These are phyloP conservation scores for Danielia oregonensis DNA, from an alignment of 805 yeast genomes.

Conservation along the genomic window DNA sequence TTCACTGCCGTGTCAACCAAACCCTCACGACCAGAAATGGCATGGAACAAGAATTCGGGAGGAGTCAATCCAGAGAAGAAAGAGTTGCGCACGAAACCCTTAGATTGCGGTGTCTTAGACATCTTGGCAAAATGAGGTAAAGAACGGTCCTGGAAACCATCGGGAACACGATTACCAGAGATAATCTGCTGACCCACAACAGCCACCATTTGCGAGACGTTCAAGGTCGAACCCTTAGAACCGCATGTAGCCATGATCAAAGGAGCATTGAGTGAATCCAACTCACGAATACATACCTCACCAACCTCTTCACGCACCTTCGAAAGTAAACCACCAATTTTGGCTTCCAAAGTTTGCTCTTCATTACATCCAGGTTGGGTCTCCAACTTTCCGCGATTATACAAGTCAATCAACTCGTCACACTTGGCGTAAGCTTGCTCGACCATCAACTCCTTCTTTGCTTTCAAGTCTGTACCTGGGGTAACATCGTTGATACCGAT, in stretches of 20 bases:
- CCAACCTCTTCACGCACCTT: slow-evolving; percentile 99
- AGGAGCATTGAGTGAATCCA: slow-evolving; percentile 90
- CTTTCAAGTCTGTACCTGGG: slow-evolving; percentile 75
- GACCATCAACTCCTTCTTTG: slow-evolving; percentile 81
- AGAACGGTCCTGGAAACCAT: slow-evolving; percentile 99
- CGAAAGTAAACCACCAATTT: slow-evolving; percentile 92
- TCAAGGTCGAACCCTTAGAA: slow-evolving; percentile 95
- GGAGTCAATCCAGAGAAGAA: slow-evolving; percentile 97
- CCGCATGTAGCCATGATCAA: slow-evolving; percentile 99
- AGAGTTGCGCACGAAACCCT: slow-evolving; percentile 97
- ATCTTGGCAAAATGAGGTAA: slow-evolving; percentile 94
- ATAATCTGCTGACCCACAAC: slow-evolving; percentile 99
- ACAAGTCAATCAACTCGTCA: slow-evolving; percentile 80
- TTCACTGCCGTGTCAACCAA: slow-evolving; percentile 98
- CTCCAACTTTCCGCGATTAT: slow-evolving; percentile 82
- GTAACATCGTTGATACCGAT: slow-evolving; percentile 98
- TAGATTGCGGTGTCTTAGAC: slow-evolving; percentile 95
- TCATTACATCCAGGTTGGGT: slow-evolving; percentile 99
- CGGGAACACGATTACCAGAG: slow-evolving; percentile 98
- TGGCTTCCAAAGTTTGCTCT: slow-evolving; percentile 96
- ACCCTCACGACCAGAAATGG: slow-evolving; percentile 99
- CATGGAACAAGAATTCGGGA: slow-evolving; percentile 98
- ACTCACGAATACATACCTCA: slow-evolving; percentile 90
- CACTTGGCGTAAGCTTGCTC: slow-evolving; percentile 87
- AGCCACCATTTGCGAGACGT: slow-evolving; percentile 99